These are phyloP conservation scores for Hibiscus trionum DNA, from an alignment of 345 rosid genomes.

Conservation along the genomic window DNA sequence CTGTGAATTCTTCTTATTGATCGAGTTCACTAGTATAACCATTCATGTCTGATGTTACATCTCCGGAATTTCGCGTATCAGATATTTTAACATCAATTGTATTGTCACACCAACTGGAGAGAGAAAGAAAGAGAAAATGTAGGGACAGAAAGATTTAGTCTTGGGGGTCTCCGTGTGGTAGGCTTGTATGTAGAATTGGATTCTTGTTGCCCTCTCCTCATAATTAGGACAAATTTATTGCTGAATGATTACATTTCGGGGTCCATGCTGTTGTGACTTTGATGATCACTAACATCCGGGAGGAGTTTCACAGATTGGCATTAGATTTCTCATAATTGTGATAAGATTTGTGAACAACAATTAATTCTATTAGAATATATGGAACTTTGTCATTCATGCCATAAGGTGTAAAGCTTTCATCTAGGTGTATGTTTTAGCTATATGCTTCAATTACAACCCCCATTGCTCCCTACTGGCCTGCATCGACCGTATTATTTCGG, in stretches of 20 bases:
- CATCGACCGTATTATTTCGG: background rate
- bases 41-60: conserved; percentile 9
- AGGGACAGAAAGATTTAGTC: conserved; percentile 13
- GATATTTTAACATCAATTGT: background rate
- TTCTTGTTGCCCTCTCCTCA: conserved; percentile 12
- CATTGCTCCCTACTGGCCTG: background rate
- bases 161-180: conserved; percentile 9
- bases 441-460: background rate
- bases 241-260: conserved; percentile 18
- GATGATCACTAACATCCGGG: conserved; percentile 2
- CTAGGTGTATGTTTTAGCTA: background rate
- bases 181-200: conserved; percentile 9
- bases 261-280: conserved; percentile 14
- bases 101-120: conserved; percentile 6
- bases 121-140: conserved; percentile 1
- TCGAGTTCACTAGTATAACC: background rate
- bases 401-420: background rate
- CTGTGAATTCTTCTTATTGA: conserved; percentile 4
- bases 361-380: background rate
- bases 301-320: background rate
- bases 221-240: conserved; percentile 15
- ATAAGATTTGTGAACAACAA: background rate
- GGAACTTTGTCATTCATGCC: background rate
- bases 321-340: conserved; percentile 11
- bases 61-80: conserved; percentile 2